Evolutionary conservation across 805 yeast species (phyloP).

Genomic region (Candida chilensis): DNA sequence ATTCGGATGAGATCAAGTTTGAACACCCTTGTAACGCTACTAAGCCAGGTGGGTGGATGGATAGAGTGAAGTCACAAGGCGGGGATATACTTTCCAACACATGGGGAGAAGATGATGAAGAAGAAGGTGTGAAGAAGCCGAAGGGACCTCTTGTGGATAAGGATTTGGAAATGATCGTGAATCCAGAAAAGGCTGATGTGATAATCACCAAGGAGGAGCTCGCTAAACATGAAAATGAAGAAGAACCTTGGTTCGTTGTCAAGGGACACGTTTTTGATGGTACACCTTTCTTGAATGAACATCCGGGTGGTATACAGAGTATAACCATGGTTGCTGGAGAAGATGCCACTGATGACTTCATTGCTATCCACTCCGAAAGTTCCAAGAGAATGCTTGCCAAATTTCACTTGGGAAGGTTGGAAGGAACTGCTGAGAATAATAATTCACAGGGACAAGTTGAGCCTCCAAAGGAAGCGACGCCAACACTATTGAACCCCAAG

Average conservation of each 20-base stretch:
- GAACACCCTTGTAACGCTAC: constrained; percentile 16
- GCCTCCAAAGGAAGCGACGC: constrained; percentile 1
- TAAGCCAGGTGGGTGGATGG: constrained; percentile 24
- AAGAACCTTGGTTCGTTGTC: constrained; percentile 17
- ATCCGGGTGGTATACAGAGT: constrained; percentile 17
- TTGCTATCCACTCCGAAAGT: constrained; percentile 19
- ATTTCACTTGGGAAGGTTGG: constrained; percentile 13
- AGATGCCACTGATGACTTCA: constrained; percentile 18
- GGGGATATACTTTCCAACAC: constrained; percentile 16
- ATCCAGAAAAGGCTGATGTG: constrained; percentile 11
- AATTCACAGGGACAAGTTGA: not conserved
- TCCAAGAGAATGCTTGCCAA: constrained; percentile 13
- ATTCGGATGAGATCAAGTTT: constrained; percentile 8
- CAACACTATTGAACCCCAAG: constrained; percentile 15
- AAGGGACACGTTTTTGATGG: constrained; percentile 24
- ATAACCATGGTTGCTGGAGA: constrained; percentile 14
- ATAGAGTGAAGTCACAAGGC: constrained; percentile 17
- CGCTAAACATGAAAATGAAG: constrained; percentile 7
- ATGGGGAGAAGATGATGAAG: constrained; percentile 17
- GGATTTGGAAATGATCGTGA: constrained; percentile 15
- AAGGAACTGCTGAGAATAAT: constrained; percentile 1
- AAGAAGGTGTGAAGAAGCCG: not conserved
- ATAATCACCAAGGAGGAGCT: constrained; percentile 9
- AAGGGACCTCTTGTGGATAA: constrained; percentile 8
- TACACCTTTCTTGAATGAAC: constrained; percentile 17